A percentile compares a stretch with the other conserved stretches of the same genome.
Evolutionary conservation across 2,329 filamentous ascomycete genomes (phyloP).

Genomic region (Alternaria burnsii): DNA sequence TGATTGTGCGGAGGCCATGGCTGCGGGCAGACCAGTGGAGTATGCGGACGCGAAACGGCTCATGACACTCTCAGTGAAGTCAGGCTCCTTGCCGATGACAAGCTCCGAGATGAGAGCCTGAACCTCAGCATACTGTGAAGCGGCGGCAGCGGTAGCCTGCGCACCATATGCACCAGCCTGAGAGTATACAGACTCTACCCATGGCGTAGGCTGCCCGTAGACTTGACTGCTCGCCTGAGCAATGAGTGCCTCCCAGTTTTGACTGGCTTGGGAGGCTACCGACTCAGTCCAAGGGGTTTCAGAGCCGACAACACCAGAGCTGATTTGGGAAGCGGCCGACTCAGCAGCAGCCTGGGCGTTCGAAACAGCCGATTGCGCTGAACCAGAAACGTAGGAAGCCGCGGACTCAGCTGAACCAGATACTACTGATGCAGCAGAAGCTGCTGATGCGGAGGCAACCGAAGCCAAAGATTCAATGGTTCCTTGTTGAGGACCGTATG

Average conservation of each 20-base stretch:
- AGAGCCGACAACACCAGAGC: constrained; percentile 56
- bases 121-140: constrained; percentile 73
- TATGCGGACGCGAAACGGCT: constrained; percentile 76
- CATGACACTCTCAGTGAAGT: constrained; percentile 83
- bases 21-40: constrained; percentile 68
- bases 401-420: constrained; percentile 60
- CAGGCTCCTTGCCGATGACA: constrained; percentile 77
- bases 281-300: constrained; percentile 64
- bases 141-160: constrained; percentile 68
- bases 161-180: constrained; percentile 67
- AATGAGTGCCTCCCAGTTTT: constrained; percentile 71
- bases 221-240: constrained; percentile 72
- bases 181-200: constrained; percentile 56
- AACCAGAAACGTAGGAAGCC: constrained; percentile 49
- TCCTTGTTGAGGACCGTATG: constrained; percentile 61
- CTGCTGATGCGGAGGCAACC: constrained; percentile 51
- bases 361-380: constrained; percentile 53
- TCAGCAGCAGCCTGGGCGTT: constrained; percentile 60
- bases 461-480: constrained; percentile 47
- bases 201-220: constrained; percentile 70
- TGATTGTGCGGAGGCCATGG: constrained; percentile 63
- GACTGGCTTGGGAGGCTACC: constrained; percentile 63
- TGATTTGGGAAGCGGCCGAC: constrained; percentile 56
- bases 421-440: constrained; percentile 54
- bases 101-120: constrained; percentile 79